phyloP scores from a whole-genome alignment of 2,329 filamentous ascomycete species.

The Trichoderma arundinaceum region DNA sequence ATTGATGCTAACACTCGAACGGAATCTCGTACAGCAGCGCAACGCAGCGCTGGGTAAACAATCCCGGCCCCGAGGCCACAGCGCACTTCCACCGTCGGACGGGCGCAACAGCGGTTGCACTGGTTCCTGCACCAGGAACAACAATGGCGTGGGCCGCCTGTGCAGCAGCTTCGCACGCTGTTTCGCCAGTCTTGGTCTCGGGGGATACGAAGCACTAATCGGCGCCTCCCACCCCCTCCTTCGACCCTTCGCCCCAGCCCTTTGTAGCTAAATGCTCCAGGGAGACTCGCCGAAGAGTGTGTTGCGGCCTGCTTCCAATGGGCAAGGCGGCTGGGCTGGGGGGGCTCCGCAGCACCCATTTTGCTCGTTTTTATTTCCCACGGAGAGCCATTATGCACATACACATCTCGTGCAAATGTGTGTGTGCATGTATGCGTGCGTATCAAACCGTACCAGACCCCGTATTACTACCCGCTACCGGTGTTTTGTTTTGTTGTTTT shows the following conservation, averaged over 20 bases:
- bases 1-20: not conserved
- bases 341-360: conserved; percentile 4
- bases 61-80: conserved; percentile 3
- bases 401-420: no score
- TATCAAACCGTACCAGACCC: no score
- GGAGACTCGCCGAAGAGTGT: conserved; percentile 1
- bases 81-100: not conserved
- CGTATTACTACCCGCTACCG: no score
- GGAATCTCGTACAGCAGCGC: conserved; percentile 3
- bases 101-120: conserved; percentile 28
- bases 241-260: conserved; percentile 11
- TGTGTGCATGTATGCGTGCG: no score
- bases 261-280: conserved; percentile 25
- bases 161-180: conserved; percentile 15
- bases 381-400: not conserved
- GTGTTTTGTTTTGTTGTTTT: no score
- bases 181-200: conserved; percentile 23
- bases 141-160: conserved; percentile 14
- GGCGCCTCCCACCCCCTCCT: conserved; percentile 19
- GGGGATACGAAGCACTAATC: conserved; percentile 31
- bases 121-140: conserved; percentile 10
- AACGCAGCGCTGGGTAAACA: not conserved
- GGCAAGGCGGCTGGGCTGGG: conserved; percentile 1
- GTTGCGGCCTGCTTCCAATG: conserved; percentile 3
- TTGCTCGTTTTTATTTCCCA: not conserved